Evolutionary conservation across 768 basidiomycete genomes (phyloP), one percentile per base, ranked within the genome.

Genomic region (Lactarius vividus): DNA sequence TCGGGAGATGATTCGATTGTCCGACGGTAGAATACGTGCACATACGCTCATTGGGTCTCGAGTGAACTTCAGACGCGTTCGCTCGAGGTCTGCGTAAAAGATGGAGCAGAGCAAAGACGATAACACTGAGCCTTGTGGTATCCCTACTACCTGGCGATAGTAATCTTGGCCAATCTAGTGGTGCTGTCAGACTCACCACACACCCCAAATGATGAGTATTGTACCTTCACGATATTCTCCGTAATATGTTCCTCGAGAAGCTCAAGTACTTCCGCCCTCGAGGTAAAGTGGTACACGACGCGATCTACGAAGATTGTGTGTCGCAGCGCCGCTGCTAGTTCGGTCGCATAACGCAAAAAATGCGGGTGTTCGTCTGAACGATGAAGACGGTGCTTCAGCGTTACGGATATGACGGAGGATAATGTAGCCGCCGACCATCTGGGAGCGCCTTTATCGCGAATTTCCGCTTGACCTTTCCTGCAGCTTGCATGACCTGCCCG

Each of bases 81-180:
- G 83, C 75, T 98, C 97, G 66, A 99, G 80, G 72, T 96, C 89
- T 7, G 94, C 96, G 70, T 98, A 99, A 74, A 93, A 97, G 76
- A 96, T 92, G 1, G 91, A 90, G 74, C 97, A 99, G 1, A 99
- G 78, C n/a, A 98, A 73, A 0, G 91, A 84, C 8, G 95, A 97
- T n/a, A 98, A 78, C n/a, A 95, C 86, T 2, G 96, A 98, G 26
- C 97, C 97, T 75, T 99, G 97, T 1, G 97, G 96, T 28, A 99
- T 99, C 2, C 97, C 97, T 33, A 92, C 84, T n/a, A 83, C 84
- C 75, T 99, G 97, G 15, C 89, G 86, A 73, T 89, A 96, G 72
- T 89, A 93, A 49, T 83, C 76, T n/a, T 77, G 71, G 1, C 91
- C 92, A 60, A 97, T 94, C 94, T 96, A 33, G 20, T 18, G 15